These are phyloP conservation scores for Elsinoe fawcettii DNA, from an alignment of 2,329 filamentous ascomycete genomes.

Conservation along the genomic window DNA sequence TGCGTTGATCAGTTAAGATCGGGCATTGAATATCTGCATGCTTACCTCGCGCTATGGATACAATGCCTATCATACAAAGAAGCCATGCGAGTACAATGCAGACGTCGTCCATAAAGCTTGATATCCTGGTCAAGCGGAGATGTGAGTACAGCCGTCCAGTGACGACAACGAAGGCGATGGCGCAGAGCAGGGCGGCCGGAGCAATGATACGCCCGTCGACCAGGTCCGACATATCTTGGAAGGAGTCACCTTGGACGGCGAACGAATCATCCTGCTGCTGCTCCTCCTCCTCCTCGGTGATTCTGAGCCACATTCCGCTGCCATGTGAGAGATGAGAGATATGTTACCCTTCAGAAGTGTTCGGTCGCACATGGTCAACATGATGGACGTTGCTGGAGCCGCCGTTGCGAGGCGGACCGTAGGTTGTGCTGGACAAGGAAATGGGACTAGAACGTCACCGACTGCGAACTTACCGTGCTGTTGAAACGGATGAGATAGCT, in stretches of 20 bases:
- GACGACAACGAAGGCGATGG: neutral
- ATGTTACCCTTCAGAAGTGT: neutral
- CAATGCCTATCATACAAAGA: neutral
- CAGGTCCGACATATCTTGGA: neutral
- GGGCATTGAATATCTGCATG: too few species aligned
- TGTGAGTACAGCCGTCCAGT: neutral
- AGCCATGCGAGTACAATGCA: neutral
- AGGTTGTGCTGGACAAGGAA: neutral
- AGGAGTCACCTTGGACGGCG: neutral
- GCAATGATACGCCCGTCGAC: neutral
- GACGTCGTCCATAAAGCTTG: neutral
- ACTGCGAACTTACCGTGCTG: neutral
- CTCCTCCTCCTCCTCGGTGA: neutral
- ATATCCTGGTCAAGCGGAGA: neutral
- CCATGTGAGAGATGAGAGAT: neutral
- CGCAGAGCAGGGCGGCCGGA: neutral
- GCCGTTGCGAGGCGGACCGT: neutral
- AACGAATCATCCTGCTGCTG: neutral
- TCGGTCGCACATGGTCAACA: neutral
- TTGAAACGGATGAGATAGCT: neutral
- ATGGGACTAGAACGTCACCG: neutral
- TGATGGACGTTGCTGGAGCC: neutral
- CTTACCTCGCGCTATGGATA: neutral
- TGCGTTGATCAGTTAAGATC: neutral
- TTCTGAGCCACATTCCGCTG: neutral